phyloP scores from a whole-genome alignment of 768 basidiomycete genomes.

The Lactarius vividus region DNA sequence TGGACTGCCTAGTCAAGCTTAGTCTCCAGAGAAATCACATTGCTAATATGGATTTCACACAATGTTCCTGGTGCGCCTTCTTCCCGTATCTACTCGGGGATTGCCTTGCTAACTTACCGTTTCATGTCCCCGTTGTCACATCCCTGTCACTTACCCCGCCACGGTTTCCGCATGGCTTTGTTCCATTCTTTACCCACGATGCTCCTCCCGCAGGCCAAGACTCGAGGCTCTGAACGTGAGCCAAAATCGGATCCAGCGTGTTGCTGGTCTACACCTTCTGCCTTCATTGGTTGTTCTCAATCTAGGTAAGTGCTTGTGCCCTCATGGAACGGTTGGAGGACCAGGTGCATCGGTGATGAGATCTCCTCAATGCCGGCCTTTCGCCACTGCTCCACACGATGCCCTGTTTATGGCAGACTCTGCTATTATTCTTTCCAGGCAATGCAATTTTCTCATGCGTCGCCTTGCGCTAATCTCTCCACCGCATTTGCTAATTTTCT shows the following conservation, averaged over 20 bases:
- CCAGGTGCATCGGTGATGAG: slow-evolving; percentile 22
- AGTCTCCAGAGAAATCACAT: slow-evolving; percentile 77
- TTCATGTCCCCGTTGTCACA: slow-evolving; percentile 27
- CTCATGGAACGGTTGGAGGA: slow-evolving; percentile 3
- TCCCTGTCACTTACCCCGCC: slow-evolving; percentile 18
- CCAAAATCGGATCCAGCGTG: slow-evolving; percentile 60
- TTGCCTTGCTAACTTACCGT: slow-evolving; percentile 14
- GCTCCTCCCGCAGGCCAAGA: slow-evolving; percentile 37
- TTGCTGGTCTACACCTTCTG: slow-evolving; percentile 61
- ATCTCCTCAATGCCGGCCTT: slow-evolving; percentile 21
- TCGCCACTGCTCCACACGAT: slow-evolving; percentile 17
- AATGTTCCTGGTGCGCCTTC: slow-evolving; percentile 63
- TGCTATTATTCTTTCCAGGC: slow-evolving; percentile 12
- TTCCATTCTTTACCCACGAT: slow-evolving; percentile 12
- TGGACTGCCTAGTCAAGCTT: slow-evolving; percentile 82
- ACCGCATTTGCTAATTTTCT: slow-evolving; percentile 23
- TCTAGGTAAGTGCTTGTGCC: slow-evolving; percentile 60
- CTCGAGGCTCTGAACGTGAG: slow-evolving; percentile 84
- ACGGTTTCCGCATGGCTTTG: slow-evolving; percentile 20
- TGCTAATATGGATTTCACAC: slow-evolving; percentile 53
- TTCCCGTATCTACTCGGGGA: slow-evolving; percentile 22
- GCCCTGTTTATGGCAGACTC: slow-evolving; percentile 24
- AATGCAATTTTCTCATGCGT: slow-evolving; percentile 9
- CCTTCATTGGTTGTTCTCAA: slow-evolving; percentile 70
- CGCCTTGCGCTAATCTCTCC: slow-evolving; percentile 9